These are phyloP conservation scores for Phytophthora capsici DNA, from an alignment of 352 stramenopile species.

Conservation along the genomic window DNA sequence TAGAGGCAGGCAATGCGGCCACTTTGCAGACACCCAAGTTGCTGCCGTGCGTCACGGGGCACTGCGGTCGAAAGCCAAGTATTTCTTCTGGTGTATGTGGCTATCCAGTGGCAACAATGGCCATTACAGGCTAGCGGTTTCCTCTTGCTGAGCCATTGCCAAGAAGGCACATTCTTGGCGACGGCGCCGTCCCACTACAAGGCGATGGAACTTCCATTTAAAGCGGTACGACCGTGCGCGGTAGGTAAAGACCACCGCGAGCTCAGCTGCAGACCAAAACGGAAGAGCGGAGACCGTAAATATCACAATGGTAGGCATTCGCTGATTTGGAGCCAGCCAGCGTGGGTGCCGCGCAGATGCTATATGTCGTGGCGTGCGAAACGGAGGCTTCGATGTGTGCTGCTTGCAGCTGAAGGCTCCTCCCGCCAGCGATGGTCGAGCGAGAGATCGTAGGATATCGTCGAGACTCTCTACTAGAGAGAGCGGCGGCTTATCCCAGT, in stretches of 20 bases:
- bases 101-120: not conserved
- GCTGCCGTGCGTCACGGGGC: slow-evolving; percentile 3
- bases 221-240: slow-evolving; percentile 22
- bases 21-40: slow-evolving; percentile 17
- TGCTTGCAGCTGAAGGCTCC: slow-evolving; percentile 13
- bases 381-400: slow-evolving; percentile 29
- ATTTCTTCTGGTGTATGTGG: not conserved
- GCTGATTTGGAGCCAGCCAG: slow-evolving; percentile 39
- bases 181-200: slow-evolving; percentile 20
- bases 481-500: slow-evolving; percentile 9
- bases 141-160: not conserved
- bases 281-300: slow-evolving; percentile 28
- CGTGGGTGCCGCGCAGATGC: slow-evolving; percentile 23
- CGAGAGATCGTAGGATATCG: not conserved
- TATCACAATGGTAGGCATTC: slow-evolving; percentile 15
- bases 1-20: slow-evolving; percentile 18
- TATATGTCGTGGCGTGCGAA: slow-evolving; percentile 41
- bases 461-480: not conserved
- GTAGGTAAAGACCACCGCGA: slow-evolving; percentile 36
- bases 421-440: not conserved
- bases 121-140: not conserved
- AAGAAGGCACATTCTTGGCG: slow-evolving; percentile 12
- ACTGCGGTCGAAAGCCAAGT: slow-evolving; percentile 1
- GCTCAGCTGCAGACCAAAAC: slow-evolving; percentile 34
- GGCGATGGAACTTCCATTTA: no score